Percentiles rank a stretch among this genome's conserved stretches.
phyloP scores from a whole-genome alignment of 805 yeast species.

The Saturnispora hagleri region DNA sequence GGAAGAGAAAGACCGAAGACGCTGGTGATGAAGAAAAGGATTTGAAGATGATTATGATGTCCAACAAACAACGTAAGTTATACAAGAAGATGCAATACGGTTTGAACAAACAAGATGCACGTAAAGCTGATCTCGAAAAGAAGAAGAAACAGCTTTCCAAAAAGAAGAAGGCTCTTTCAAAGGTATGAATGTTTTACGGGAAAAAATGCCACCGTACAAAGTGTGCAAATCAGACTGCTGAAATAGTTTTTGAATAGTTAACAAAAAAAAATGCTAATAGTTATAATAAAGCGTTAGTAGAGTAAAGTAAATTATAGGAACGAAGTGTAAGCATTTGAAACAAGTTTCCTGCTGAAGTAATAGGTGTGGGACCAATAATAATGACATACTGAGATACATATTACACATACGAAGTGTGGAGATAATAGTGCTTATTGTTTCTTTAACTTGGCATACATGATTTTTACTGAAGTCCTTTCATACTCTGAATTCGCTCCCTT shows the following conservation, averaged over 20 bases:
- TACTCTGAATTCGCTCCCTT: too few species aligned
- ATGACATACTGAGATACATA: too few species aligned
- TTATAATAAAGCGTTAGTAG: not conserved
- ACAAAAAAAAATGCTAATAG: not conserved
- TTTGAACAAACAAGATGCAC: slow-evolving; percentile 68
- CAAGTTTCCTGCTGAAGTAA: too few species aligned
- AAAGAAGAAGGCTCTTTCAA: slow-evolving; percentile 34
- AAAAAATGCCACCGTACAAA: too few species aligned
- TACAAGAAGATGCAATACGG: slow-evolving; percentile 95
- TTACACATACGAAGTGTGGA: too few species aligned
- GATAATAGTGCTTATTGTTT: too few species aligned
- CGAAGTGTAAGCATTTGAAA: not conserved
- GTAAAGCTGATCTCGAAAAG: slow-evolving; percentile 61
- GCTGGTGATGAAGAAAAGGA: slow-evolving; percentile 51
- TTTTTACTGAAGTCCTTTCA: too few species aligned
- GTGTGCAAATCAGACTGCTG: not conserved
- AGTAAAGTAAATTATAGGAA: not conserved
- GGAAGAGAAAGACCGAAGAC: slow-evolving; percentile 23
- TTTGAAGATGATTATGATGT: slow-evolving; percentile 94
- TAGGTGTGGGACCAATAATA: too few species aligned
- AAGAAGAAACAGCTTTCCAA: slow-evolving; percentile 39
- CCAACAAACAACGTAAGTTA: slow-evolving; percentile 87
- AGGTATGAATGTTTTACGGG: not conserved
- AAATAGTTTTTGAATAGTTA: not conserved
- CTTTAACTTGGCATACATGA: too few species aligned